phyloP scores from a whole-genome alignment of 495 filamentous ascomycete genomes.

The Aspergillus carlsbadensis region DNA sequence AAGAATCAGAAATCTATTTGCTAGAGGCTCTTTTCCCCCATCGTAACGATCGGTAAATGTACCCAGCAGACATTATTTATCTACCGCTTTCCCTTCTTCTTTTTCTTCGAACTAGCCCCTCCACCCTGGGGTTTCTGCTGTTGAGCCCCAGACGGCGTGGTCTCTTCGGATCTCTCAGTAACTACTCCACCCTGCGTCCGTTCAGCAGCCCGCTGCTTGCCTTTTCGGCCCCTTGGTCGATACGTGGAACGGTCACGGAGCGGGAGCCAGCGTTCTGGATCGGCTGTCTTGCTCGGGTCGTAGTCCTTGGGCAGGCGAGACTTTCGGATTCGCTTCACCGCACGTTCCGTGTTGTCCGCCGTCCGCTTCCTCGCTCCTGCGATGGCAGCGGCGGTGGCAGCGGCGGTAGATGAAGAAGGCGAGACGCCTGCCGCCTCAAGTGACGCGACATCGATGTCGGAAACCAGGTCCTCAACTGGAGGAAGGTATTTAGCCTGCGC shows the following conservation, averaged over 20 bases:
- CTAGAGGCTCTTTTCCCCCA: not conserved
- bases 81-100: conserved; percentile 50
- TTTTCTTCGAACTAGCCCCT: conserved; percentile 59
- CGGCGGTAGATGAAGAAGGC: conserved; percentile 45
- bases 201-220: conserved; percentile 74
- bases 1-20: not conserved
- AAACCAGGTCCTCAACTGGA: conserved; percentile 61
- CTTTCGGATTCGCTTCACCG: conserved; percentile 66
- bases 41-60: not conserved
- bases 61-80: not conserved
- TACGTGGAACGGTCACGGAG: conserved; percentile 85
- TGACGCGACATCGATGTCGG: conserved; percentile 62
- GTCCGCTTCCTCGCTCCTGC: conserved; percentile 57
- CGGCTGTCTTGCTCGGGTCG: conserved; percentile 69
- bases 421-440: conserved; percentile 80
- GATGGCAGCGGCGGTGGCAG: conserved; percentile 37
- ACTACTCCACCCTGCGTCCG: conserved; percentile 83
- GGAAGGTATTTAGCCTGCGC: conserved; percentile 63
- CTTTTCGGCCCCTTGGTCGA: conserved; percentile 86
- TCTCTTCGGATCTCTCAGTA: conserved; percentile 65
- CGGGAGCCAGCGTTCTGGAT: conserved; percentile 92
- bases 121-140: conserved; percentile 38
- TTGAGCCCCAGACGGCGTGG: conserved; percentile 48
- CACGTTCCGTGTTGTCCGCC: conserved; percentile 47
- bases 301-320: conserved; percentile 75